These are phyloP conservation scores for Pseudotsuga menziesii DNA, from an alignment of 75 land plant genomes.

Conservation along the genomic window DNA sequence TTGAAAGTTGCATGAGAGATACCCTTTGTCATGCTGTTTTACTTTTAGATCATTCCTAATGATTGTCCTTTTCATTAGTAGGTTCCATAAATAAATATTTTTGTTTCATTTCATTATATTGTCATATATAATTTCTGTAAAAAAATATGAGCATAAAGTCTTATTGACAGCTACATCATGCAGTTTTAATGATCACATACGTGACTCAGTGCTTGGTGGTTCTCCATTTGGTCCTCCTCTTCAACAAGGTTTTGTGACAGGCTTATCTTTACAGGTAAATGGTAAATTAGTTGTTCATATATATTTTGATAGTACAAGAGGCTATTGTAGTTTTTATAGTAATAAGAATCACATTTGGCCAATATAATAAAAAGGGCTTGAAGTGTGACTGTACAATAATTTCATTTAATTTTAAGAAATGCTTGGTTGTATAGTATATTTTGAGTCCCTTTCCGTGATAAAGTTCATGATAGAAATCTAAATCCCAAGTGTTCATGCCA, in stretches of 20 bases:
- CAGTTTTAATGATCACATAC: constrained; percentile 96
- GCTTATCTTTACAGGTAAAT: constrained; percentile 72
- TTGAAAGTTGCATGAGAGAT: no score
- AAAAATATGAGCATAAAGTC: no score
- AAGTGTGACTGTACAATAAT: neutral
- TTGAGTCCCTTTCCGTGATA: neutral
- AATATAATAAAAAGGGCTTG: neutral
- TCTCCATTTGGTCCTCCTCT: constrained; percentile 96
- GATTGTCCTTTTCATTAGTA: no score
- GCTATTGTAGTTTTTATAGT: neutral
- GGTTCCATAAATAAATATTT: no score
- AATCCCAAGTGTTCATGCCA: neutral
- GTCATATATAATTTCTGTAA: no score
- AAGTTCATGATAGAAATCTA: neutral
- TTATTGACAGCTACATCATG: no score
- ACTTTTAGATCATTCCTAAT: no score
- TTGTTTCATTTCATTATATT: no score
- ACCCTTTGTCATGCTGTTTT: no score
- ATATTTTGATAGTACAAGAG: neutral
- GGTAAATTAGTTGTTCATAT: constrained; percentile 36
- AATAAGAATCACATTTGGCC: neutral
- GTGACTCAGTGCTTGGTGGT: constrained; percentile 91
- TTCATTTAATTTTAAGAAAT: neutral
- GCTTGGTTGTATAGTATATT: neutral
- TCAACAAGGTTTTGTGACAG: constrained; percentile 92